Base-by-base conservation (phyloP, 495 filamentous ascomycete species). In the Xylaria acuta region DNA sequence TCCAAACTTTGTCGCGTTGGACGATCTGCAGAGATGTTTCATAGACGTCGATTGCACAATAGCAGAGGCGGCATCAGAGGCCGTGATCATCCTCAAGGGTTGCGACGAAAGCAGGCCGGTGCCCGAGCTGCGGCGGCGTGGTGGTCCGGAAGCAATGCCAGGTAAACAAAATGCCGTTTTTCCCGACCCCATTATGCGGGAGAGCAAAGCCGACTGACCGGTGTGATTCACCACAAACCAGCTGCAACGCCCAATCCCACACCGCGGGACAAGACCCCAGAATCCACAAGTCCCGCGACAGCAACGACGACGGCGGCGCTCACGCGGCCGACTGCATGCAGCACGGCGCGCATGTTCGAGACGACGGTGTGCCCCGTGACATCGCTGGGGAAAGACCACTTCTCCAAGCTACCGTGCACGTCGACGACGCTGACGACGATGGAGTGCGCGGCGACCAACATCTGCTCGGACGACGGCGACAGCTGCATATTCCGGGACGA, bases 401-500 rank as follows among this genome's bases (percentile, higher is more conserved):
- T 78, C 64, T 73, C 77, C 22, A 74, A 73, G 41, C 71, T 82
- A 12, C 38, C 78, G 20, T 87, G 86, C 82, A 80, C 75, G 69
- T 64, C 80, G 11, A 83, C 83, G 25, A 58, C 59, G 0, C 73
- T 75, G 1, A 65, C 80, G 59, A 75, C 75, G 1, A 22, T 72
- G 11, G 78, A 81, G 60, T 88, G 86, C 80, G 80, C 78, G 30
- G 80, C 80, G 22, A 82, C 78, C n/a, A 74, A 83, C 25, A 76
- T 85, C 71, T 88, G 86, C 84, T 71, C 71, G 58, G 71, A 66
- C 16, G 76, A 82, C 76, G 34, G 18, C 60, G 58, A 56, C 54
- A 49, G 41, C 22, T 88, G 87, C 83, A 85, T 87, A 81, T 75
- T 75, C 72, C 77, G 78, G 45, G 59, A 82, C 14, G 75, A 84